Conservation (phyloP, 768 basidiomycete species). For the Tylopilus felleus region DNA sequence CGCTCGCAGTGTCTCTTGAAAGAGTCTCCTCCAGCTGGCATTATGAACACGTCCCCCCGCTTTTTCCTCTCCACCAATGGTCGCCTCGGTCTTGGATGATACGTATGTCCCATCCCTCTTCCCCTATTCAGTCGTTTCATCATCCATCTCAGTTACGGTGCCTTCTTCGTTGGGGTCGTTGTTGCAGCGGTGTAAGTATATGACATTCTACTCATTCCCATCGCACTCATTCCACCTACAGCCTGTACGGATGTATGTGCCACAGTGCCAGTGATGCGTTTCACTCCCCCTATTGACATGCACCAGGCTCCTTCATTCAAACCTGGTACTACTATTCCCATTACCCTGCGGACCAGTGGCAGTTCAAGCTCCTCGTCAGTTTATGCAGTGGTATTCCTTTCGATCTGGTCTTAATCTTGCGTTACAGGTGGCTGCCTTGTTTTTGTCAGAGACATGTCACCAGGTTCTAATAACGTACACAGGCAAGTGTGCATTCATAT, state of each 20-base stretch:
- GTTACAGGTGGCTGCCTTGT: too few relatives aligned
- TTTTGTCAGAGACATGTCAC: too few relatives aligned
- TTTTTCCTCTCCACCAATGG: background rate
- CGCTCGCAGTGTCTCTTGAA: background rate
- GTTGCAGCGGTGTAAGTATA: background rate
- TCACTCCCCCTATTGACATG: background rate
- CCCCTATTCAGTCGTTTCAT: background rate
- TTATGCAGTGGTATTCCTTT: background rate
- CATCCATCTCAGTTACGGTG: background rate
- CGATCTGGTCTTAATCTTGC: too few relatives aligned
- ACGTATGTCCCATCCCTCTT: background rate
- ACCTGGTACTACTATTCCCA: background rate
- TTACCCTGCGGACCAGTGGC: background rate
- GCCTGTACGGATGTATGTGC: background rate
- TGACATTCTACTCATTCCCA: too few relatives aligned
- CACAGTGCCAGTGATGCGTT: too few relatives aligned
- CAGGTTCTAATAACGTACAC: too few relatives aligned
- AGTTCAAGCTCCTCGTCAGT: background rate
- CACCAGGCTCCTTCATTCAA: background rate
- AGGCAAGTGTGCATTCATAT: background rate
- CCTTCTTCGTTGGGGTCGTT: background rate
- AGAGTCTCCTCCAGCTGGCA: background rate
- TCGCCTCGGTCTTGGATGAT: background rate
- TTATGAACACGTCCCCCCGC: background rate
- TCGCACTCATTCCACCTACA: background rate